Percentiles rank a stretch among this genome's conserved stretches.
Conservation (phyloP, 345 rosid genomes). For the Raphanus raphanistrum region DNA sequence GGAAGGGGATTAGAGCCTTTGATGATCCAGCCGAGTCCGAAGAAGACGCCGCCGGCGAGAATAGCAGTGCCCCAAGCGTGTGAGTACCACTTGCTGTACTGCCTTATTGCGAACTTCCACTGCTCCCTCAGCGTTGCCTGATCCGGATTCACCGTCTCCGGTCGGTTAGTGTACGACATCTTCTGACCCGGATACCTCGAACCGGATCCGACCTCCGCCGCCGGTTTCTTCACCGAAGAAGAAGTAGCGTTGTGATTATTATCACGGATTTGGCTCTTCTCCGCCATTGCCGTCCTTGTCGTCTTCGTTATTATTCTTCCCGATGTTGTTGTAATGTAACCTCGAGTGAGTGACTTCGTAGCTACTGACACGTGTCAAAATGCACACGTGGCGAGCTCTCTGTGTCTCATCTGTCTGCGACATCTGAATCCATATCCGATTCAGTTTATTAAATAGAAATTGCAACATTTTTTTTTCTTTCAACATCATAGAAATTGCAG, state of each 20-base stretch:
- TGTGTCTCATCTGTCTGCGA: not conserved
- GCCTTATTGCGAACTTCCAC: slow-evolving; percentile 74
- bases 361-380: not conserved
- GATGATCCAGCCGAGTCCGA: slow-evolving; percentile 81
- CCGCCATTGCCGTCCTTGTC: slow-evolving; percentile 4
- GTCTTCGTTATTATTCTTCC: not conserved
- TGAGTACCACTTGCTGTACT: slow-evolving; percentile 79
- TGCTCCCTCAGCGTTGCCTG: slow-evolving; percentile 77
- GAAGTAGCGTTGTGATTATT: not conserved
- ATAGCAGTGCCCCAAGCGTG: slow-evolving; percentile 95
- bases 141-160: slow-evolving; percentile 66
- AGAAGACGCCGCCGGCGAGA: slow-evolving; percentile 78
- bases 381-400: slow-evolving; percentile 6
- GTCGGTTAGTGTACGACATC: slow-evolving; percentile 56
- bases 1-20: slow-evolving; percentile 90
- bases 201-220: slow-evolving; percentile 35
- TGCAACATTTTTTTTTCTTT: not conserved
- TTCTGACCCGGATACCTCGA: slow-evolving; percentile 44
- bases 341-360: not conserved
- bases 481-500: not conserved
- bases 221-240: slow-evolving; percentile 31
- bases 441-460: not conserved
- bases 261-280: slow-evolving; percentile 23
- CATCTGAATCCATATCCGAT: not conserved
- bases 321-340: not conserved